A percentile compares a stretch with the other conserved stretches of the same genome.
phyloP scores from a whole-genome alignment of 495 filamentous ascomycete species.

The Astrocystis sublimbata region DNA sequence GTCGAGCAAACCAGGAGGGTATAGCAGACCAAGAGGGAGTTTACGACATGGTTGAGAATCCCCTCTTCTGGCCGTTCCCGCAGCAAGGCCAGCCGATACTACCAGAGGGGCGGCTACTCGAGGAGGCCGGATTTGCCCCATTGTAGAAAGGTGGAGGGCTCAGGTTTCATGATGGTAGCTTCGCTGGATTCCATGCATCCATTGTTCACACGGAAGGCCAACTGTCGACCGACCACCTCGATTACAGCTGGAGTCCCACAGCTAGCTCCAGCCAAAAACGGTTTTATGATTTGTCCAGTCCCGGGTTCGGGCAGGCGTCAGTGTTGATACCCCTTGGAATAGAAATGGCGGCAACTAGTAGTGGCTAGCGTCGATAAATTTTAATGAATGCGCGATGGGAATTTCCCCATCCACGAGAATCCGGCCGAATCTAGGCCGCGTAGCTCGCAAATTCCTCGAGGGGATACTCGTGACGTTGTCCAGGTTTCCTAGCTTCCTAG shows the following conservation, averaged over 20 bases:
- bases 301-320: neutral
- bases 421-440: neutral
- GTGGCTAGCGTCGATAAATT: neutral
- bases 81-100: conserved; percentile 56
- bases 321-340: conserved; percentile 13
- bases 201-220: too few relatives aligned
- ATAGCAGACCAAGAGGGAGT: neutral
- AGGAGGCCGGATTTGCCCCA: conserved; percentile 49
- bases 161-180: neutral
- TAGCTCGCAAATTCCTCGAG: neutral
- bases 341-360: conserved; percentile 1
- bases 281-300: conserved; percentile 1
- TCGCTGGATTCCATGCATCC: neutral
- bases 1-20: conserved; percentile 21
- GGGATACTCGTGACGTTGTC: neutral
- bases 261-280: neutral
- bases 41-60: conserved; percentile 36
- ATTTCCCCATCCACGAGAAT: neutral
- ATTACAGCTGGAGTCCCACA: neutral
- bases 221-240: neutral
- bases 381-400: neutral
- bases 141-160: conserved; percentile 24
- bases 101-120: conserved; percentile 42
- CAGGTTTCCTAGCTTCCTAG: neutral
- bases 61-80: conserved; percentile 57